Conservation (phyloP, 495 filamentous ascomycete species). For the Penicillium cataractarum region DNA sequence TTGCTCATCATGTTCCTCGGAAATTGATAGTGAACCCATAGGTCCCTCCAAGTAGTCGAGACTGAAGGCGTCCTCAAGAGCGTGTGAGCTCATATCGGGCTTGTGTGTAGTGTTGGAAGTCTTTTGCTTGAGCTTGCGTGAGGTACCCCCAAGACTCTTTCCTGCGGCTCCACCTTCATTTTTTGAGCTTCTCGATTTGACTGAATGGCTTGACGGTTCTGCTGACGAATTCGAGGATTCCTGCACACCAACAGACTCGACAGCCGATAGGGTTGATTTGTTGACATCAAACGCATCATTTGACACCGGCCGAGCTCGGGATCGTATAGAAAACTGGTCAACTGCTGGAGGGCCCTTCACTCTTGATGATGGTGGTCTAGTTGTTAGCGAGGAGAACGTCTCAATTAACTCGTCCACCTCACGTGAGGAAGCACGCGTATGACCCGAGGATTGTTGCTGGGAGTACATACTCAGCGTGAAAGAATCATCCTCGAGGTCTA, state of each 20-base stretch:
- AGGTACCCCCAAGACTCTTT: neutral
- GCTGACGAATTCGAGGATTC: neutral
- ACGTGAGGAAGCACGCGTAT: conserved; percentile 1
- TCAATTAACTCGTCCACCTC: conserved; percentile 37
- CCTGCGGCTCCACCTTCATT: neutral
- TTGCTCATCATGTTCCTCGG: conserved; percentile 8
- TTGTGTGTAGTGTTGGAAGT: neutral
- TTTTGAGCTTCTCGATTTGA: neutral
- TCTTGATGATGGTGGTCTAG: conserved; percentile 22
- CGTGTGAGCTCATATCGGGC: neutral
- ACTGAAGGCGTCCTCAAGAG: neutral
- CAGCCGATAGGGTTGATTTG: conserved; percentile 10
- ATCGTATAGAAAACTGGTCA: conserved; percentile 12
- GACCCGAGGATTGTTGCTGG: conserved; percentile 4
- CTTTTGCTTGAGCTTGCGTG: neutral
- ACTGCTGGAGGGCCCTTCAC: conserved; percentile 33
- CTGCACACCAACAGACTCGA: conserved; percentile 14
- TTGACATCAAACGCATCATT: conserved; percentile 22
- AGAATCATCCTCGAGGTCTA: conserved; percentile 19
- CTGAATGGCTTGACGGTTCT: conserved; percentile 29
- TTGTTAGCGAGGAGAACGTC: conserved; percentile 33
- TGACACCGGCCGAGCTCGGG: conserved; percentile 16
- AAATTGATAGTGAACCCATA: conserved; percentile 24
- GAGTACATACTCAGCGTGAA: conserved; percentile 29
- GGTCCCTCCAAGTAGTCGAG: conserved; percentile 28